These are phyloP conservation scores for Jamesozyma rosinii DNA, from an alignment of 805 yeast species.

Conservation along the genomic window DNA sequence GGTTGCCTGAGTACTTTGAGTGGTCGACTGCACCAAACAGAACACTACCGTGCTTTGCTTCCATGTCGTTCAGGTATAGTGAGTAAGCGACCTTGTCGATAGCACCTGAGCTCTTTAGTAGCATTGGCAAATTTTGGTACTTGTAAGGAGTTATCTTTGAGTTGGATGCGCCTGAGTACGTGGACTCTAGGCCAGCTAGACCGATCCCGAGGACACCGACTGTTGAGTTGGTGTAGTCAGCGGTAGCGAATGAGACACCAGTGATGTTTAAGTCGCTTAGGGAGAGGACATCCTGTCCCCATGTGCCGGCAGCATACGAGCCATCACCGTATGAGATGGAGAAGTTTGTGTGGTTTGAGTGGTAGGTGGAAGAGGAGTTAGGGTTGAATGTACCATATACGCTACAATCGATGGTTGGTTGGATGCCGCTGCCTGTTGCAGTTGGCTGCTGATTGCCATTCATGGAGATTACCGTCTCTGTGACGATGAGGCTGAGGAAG, in stretches of 20 bases:
- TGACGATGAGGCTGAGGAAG: not conserved
- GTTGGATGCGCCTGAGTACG: conserved; percentile 31
- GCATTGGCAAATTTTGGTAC: conserved; percentile 15
- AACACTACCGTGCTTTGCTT: conserved; percentile 37
- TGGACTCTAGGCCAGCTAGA: conserved; percentile 54
- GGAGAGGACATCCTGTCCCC: conserved; percentile 37
- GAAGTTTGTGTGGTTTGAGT: conserved; percentile 31
- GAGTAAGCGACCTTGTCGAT: conserved; percentile 36
- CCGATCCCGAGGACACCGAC: conserved; percentile 44
- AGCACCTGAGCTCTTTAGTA: conserved; percentile 20
- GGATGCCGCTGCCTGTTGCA: not conserved
- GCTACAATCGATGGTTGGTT: conserved; percentile 26
- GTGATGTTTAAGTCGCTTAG: conserved; percentile 44
- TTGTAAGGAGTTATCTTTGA: conserved; percentile 1
- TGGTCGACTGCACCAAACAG: conserved; percentile 37
- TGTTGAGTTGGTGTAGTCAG: conserved; percentile 29
- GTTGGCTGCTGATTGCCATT: not conserved
- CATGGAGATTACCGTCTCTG: not conserved
- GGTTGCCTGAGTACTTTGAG: conserved; percentile 31
- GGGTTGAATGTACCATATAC: conserved; percentile 35
- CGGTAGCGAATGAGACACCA: conserved; percentile 26
- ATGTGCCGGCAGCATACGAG: conserved; percentile 40
- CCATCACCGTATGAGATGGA: conserved; percentile 44
- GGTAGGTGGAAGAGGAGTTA: conserved; percentile 29
- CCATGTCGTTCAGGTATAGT: conserved; percentile 43